Evolutionary conservation across 805 yeast species (phyloP).

Genomic region (Suhomyces pyralidae): DNA sequence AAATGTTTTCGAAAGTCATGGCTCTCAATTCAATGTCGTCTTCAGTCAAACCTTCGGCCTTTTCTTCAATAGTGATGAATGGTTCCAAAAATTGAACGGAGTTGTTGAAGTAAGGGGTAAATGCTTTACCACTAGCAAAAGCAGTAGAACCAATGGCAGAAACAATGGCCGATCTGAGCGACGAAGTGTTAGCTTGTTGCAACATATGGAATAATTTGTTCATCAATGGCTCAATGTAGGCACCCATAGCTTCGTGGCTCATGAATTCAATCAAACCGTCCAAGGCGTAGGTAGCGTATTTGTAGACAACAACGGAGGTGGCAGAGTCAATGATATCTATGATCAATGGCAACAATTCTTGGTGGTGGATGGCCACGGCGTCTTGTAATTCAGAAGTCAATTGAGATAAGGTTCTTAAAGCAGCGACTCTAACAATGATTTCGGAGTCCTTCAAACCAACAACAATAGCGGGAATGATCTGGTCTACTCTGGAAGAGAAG

Average conservation of each 20-base stretch:
- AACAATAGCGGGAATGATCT: slow-evolving; percentile 68
- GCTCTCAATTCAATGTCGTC: slow-evolving; percentile 91
- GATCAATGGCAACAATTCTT: slow-evolving; percentile 76
- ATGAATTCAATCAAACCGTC: slow-evolving; percentile 91
- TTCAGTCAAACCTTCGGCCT: slow-evolving; percentile 74
- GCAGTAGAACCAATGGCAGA: slow-evolving; percentile 98
- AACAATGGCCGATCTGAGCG: slow-evolving; percentile 77
- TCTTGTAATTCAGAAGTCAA: slow-evolving; percentile 84
- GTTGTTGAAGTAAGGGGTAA: slow-evolving; percentile 78
- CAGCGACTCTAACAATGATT: slow-evolving; percentile 77
- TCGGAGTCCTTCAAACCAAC: slow-evolving; percentile 75
- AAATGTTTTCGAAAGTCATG: slow-evolving; percentile 85
- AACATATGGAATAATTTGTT: slow-evolving; percentile 84
- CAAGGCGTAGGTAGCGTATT: slow-evolving; percentile 84
- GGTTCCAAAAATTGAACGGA: slow-evolving; percentile 81
- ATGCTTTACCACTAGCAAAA: slow-evolving; percentile 86
- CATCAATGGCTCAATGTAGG: slow-evolving; percentile 85
- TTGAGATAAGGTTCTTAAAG: slow-evolving; percentile 74
- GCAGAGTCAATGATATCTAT: slow-evolving; percentile 86
- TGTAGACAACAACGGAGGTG: slow-evolving; percentile 76
- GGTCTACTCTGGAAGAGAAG: slow-evolving; percentile 69
- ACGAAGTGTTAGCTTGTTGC: slow-evolving; percentile 67
- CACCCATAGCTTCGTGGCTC: slow-evolving; percentile 78
- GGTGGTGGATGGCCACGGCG: slow-evolving; percentile 79
- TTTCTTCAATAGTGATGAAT: slow-evolving; percentile 66